These are phyloP conservation scores for Aspergillus neotritici DNA, from an alignment of 2,329 filamentous ascomycete species.

Conservation along the genomic window DNA sequence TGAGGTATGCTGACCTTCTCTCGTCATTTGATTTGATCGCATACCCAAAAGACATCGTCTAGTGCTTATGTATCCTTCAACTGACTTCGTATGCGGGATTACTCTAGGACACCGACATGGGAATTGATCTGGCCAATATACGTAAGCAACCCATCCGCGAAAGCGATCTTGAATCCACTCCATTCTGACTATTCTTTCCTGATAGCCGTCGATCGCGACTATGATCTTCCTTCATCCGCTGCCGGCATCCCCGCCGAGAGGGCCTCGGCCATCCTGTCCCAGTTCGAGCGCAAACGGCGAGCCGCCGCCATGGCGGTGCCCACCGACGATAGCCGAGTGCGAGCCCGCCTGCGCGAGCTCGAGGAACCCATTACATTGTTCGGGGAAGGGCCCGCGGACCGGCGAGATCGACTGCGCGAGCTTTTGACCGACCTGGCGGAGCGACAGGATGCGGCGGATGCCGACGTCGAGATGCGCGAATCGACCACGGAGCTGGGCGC, in stretches of 20 bases:
- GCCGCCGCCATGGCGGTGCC: conserved; percentile 86
- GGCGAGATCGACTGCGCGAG: conserved; percentile 79
- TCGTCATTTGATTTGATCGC: neutral
- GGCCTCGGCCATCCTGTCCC: conserved; percentile 75
- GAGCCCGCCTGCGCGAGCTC: conserved; percentile 71
- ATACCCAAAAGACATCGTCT: conserved; percentile 9
- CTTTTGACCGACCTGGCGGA: conserved; percentile 70
- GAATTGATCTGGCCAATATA: conserved; percentile 58
- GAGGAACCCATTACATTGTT: conserved; percentile 95
- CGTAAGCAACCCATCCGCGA: conserved; percentile 45
- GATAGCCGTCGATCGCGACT: conserved; percentile 69
- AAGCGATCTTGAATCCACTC: neutral
- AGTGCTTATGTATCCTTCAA: conserved; percentile 3
- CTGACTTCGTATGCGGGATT: conserved; percentile 16
- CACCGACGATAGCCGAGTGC: conserved; percentile 85
- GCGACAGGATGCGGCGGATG: conserved; percentile 44
- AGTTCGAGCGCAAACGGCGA: conserved; percentile 86
- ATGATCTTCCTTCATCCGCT: conserved; percentile 64
- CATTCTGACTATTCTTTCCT: neutral
- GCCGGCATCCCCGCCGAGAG: conserved; percentile 70
- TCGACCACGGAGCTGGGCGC: conserved; percentile 38
- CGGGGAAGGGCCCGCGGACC: conserved; percentile 78
- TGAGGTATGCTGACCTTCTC: conserved; percentile 48
- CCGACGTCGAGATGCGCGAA: conserved; percentile 50
- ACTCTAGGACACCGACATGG: conserved; percentile 49